Conservation (phyloP, 352 stramenopile species). For the Peronosclerospora sorghi region DNA sequence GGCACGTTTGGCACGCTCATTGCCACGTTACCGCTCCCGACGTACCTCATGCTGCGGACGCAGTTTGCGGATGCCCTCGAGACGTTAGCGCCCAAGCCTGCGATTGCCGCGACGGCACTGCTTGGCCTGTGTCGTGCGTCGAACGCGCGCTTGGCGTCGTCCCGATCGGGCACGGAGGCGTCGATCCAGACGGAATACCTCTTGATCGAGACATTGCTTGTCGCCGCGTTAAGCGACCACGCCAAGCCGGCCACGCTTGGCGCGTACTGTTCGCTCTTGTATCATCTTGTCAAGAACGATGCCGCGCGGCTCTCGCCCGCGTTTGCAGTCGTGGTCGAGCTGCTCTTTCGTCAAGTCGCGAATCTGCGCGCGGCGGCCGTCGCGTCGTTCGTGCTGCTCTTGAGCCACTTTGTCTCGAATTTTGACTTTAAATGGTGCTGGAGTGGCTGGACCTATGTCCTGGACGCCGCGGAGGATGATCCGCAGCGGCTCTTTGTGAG, state of each 20-base stretch:
- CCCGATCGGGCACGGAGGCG: slow-evolving; percentile 11
- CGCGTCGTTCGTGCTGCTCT: slow-evolving; percentile 64
- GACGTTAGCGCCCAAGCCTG: slow-evolving; percentile 56
- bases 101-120: slow-evolving; percentile 62
- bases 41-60: slow-evolving; percentile 50
- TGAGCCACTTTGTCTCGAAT: slow-evolving; percentile 81
- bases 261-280: slow-evolving; percentile 65
- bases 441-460: slow-evolving; percentile 62
- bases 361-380: slow-evolving; percentile 48
- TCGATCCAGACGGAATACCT: slow-evolving; percentile 68
- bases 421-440: slow-evolving; percentile 85
- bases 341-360: slow-evolving; percentile 75
- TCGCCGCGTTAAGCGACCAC: slow-evolving; percentile 43
- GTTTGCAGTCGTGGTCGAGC: slow-evolving; percentile 70
- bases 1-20: slow-evolving; percentile 51
- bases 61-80: slow-evolving; percentile 47
- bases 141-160: slow-evolving; percentile 47
- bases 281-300: slow-evolving; percentile 71
- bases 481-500: slow-evolving; percentile 77
- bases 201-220: slow-evolving; percentile 60
- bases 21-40: slow-evolving; percentile 50
- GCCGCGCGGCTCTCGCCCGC: slow-evolving; percentile 49
- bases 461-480: slow-evolving; percentile 71
- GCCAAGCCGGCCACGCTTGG: slow-evolving; percentile 26
- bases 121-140: slow-evolving; percentile 41